These are phyloP conservation scores for Apiospora malaysiana DNA, from an alignment of 2,329 filamentous ascomycete genomes.

Conservation along the genomic window DNA sequence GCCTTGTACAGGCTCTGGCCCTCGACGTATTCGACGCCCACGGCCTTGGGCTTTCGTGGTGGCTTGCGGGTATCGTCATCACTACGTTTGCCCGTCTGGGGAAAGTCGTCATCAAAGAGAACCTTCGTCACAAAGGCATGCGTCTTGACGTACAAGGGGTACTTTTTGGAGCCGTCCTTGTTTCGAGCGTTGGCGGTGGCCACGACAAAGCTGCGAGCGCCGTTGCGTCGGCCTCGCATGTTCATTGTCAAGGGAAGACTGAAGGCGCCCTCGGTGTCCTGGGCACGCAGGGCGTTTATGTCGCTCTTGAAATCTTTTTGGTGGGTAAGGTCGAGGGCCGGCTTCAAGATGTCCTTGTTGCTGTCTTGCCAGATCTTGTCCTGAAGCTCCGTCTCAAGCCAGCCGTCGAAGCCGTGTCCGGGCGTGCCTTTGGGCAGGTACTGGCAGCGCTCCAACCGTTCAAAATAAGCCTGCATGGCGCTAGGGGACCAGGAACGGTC, in stretches of 20 bases:
- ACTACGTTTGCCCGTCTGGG: no score
- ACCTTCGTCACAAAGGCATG: conserved; percentile 15
- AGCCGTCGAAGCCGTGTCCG: conserved; percentile 62
- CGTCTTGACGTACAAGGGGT: conserved; percentile 54
- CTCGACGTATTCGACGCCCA: conserved; percentile 24
- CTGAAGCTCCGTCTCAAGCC: conserved; percentile 49
- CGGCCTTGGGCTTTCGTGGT: conserved; percentile 20
- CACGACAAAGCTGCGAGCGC: conserved; percentile 61
- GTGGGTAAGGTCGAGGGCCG: not conserved
- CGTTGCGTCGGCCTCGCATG: conserved; percentile 45
- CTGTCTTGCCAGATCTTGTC: conserved; percentile 10
- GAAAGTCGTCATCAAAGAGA: conserved; percentile 5
- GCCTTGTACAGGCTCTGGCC: conserved; percentile 26
- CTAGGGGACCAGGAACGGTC: conserved; percentile 20
- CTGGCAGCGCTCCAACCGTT: conserved; percentile 21
- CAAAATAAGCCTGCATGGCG: conserved; percentile 13
- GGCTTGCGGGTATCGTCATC: not conserved
- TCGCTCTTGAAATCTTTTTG: not conserved
- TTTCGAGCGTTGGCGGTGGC: conserved; percentile 36
- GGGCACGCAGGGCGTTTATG: conserved; percentile 46
- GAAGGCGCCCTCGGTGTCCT: conserved; percentile 12
- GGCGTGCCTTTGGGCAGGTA: conserved; percentile 40
- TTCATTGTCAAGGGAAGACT: conserved; percentile 21
- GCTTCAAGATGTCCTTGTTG: conserved; percentile 11
- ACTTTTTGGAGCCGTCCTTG: conserved; percentile 53